Evolutionary conservation across 1,139 yeast genomes (phyloP), one percentile per base, ranked within the genome.

Genomic region (Ogataea hybrid): DNA sequence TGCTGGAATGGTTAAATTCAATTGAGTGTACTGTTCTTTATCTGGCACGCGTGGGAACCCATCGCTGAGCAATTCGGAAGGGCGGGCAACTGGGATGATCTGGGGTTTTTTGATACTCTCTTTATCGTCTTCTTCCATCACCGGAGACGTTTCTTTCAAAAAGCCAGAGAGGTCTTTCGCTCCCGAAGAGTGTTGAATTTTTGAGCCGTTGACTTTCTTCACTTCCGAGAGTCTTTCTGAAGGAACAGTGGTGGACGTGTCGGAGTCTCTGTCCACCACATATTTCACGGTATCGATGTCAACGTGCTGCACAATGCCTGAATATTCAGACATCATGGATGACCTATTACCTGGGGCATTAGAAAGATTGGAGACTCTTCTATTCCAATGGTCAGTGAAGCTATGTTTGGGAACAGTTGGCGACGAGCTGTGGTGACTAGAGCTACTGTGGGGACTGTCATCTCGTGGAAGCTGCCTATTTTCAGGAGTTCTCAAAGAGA

Each of bases 301-400:
- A 6, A 69, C 75, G 43, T 70, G 69, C 21, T 72, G 75, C 9
- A 72, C 65, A 15, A 69, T 60, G 8, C 75, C 75, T 0, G 75
- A 66, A 51, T 73, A 73, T 23, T 67, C 68, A 0, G 77, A 71
- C 33, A 69, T 49, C 48, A 67, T 53, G 5, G 77, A 71, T 12
- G 61, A 53, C 51, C 76, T 59, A 32, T 65, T 64, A 3, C 61
- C 68, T 11, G 59, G 48, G 17, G 51, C 28, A 32, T 43, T 44
- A 25, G 37, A 38, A 17, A 47, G 9, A 22, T 39, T 39, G 21
- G 43, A 35, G 6, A 32, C 25, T 17, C 44, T 35, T 11, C 29
- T 42, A 16, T 9, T 32, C 32, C 28, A 25, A 6, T 18, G 16
- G 5, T 41, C 44, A 7, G 14, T 12, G 8, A 28, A 15, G 22